Evolutionary conservation across 2,329 filamentous ascomycete genomes (phyloP), one percentile per base, ranked within the genome.

Genomic region (Emergomyces orientalis): DNA sequence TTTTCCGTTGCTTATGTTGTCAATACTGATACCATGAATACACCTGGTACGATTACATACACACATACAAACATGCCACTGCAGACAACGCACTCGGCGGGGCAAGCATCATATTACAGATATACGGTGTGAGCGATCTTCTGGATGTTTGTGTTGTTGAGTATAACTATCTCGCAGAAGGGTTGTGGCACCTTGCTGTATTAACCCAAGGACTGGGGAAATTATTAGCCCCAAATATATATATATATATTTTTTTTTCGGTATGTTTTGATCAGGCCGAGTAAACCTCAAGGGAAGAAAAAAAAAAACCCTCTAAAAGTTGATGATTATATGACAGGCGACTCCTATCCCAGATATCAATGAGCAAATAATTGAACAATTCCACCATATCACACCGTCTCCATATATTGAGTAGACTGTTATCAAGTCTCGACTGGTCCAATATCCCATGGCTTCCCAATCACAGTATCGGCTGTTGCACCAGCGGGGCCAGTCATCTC

Each of bases 401-500:
- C 32, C 9, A 39, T 56, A 55, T 37, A 19, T 34, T 22, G 52
- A 55, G 30, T 8, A 22, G 45, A 9, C 13, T 37, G 47, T 30
- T 25, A 13, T 52, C 41, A 9, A 60, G 43, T 25, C 47, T 56
- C 25, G 52, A 27, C 14, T 56, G 25, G n/a, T 45, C n/a, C 17
- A n/a, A 30, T 27, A 17, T 30, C 56, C 39, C 43, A 64, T 64
- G 62, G 37, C 56, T 52, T 52, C 57, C 52, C 32, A 59, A 32
- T 54, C 65, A 54, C 47, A 59, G 59, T 62, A 32, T 57, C 54
- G 58, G n/a, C 54, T 62, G 43, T 61, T 67, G 34, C 54, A 58
- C 51, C 62, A 63, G 43, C 58, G 59, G 43, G 49, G 60, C 30
- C 63, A 65, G 30, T 76, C 75, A 11, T 73, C 73, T n/a, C 69